A percentile compares a stretch with the other conserved stretches of the same genome.
Evolutionary conservation across 768 basidiomycete genomes (phyloP).

Genomic region (Macrocybe gigantea): DNA sequence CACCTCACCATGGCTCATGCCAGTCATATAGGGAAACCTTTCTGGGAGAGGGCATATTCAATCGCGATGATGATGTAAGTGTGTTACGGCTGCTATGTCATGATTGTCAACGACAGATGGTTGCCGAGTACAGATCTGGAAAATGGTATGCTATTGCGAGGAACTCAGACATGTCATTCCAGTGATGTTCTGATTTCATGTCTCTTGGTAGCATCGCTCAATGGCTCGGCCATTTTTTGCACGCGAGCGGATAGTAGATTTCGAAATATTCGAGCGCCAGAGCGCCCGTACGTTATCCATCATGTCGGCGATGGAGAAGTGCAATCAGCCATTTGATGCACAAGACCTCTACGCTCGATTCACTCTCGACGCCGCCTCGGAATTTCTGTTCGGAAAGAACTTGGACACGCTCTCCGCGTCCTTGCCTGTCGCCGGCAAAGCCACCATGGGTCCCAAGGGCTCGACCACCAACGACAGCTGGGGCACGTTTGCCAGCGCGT

Average conservation of each 20-base stretch:
- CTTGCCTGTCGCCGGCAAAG: slow-evolving; percentile 43
- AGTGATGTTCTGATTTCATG: not conserved
- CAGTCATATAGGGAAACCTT: slow-evolving; percentile 41
- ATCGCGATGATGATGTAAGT: slow-evolving; percentile 64
- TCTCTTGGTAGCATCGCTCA: slow-evolving; percentile 45
- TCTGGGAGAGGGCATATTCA: slow-evolving; percentile 75
- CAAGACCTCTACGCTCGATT: slow-evolving; percentile 68
- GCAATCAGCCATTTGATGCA: slow-evolving; percentile 45
- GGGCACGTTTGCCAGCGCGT: slow-evolving; percentile 57
- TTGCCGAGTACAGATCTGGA: slow-evolving; percentile 42
- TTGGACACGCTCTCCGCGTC: slow-evolving; percentile 52
- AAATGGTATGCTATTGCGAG: slow-evolving; percentile 37
- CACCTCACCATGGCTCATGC: not conserved
- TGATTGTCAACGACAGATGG: not conserved
- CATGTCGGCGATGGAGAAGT: slow-evolving; percentile 33
- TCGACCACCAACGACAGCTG: slow-evolving; percentile 54
- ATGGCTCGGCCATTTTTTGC: slow-evolving; percentile 72
- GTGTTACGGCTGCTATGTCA: not conserved
- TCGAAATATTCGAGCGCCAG: slow-evolving; percentile 60
- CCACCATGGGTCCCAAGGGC: slow-evolving; percentile 49
- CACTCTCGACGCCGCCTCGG: slow-evolving; percentile 65
- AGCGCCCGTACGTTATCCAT: slow-evolving; percentile 40
- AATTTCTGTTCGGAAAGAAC: slow-evolving; percentile 67
- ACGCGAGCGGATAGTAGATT: slow-evolving; percentile 65
- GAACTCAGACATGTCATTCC: not conserved